Percentiles rank a stretch among this genome's conserved stretches.
Conservation (phyloP, 768 basidiomycete genomes). For the Filobasidium floriforme region DNA sequence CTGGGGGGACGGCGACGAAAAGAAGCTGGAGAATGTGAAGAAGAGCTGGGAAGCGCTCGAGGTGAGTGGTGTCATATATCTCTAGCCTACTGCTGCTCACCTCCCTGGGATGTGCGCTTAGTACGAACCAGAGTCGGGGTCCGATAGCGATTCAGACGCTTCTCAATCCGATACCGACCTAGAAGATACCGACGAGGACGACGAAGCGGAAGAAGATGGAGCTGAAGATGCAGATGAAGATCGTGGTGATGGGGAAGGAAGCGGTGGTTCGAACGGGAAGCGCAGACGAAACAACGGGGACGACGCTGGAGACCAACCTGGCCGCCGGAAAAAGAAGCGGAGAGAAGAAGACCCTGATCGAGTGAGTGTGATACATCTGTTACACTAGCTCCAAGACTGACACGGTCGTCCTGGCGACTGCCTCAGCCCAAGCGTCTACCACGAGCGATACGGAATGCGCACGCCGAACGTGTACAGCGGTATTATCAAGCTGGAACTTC, state of each 20-base stretch:
- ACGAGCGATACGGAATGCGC: conserved; percentile 60
- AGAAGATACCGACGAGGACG: conserved; percentile 36
- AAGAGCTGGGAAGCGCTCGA: conserved; percentile 77
- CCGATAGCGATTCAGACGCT: conserved; percentile 51
- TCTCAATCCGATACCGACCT: conserved; percentile 47
- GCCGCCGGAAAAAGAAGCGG: conserved; percentile 20
- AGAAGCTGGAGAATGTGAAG: conserved; percentile 60
- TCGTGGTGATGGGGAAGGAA: conserved; percentile 45
- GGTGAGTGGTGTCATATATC: conserved; percentile 50
- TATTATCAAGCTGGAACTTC: conserved; percentile 79
- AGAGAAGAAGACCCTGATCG: conserved; percentile 17
- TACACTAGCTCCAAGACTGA: too few species aligned
- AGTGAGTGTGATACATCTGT: conserved; percentile 8
- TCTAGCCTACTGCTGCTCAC: too few species aligned
- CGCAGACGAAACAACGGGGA: conserved; percentile 46
- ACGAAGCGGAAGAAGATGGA: conserved; percentile 27
- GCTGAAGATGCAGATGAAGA: conserved; percentile 49
- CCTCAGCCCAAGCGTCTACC: conserved; percentile 55
- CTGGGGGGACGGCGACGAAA: conserved; percentile 85
- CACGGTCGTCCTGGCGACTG: too few species aligned
- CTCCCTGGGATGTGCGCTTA: conserved; percentile 36
- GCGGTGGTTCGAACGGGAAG: conserved; percentile 50
- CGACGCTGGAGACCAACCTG: conserved; percentile 31
- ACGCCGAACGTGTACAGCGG: conserved; percentile 62
- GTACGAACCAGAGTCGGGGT: conserved; percentile 72